phyloP scores from a whole-genome alignment of 164 flowering plant species.

The Berberis thunbergii region DNA sequence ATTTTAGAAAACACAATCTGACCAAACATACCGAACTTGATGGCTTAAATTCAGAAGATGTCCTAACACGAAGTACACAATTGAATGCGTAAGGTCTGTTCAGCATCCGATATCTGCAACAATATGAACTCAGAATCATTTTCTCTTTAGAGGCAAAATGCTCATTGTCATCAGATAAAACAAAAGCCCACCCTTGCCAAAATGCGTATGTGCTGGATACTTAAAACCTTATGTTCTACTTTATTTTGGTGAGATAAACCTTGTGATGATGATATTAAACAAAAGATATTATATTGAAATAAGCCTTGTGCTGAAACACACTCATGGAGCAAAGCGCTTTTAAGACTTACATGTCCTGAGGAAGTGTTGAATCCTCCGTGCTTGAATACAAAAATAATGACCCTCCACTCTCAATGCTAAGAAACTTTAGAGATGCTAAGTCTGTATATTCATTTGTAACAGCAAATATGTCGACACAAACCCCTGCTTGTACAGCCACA shows the following conservation, averaged over 20 bases:
- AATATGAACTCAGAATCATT: constrained; percentile 8
- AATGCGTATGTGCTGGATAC: background rate
- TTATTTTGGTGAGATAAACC: too few species aligned
- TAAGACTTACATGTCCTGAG: constrained; percentile 91
- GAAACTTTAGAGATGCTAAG: constrained; percentile 91
- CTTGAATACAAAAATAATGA: constrained; percentile 75
- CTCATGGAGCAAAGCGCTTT: too few species aligned
- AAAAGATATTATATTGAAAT: background rate
- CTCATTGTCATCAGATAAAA: background rate
- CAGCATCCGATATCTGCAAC: constrained; percentile 89
- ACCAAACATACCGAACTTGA: constrained; percentile 67
- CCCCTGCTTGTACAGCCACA: constrained; percentile 99
- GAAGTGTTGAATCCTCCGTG: constrained; percentile 97
- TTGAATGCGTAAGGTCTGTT: constrained; percentile 95
- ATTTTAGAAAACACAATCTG: background rate
- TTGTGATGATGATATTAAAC: too few species aligned
- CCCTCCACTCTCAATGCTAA: constrained; percentile 98
- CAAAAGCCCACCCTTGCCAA: background rate
- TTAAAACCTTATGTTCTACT: too few species aligned
- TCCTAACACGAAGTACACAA: constrained; percentile 81
- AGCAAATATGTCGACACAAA: constrained; percentile 96
- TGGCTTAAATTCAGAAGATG: constrained; percentile 80
- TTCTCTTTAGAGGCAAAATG: background rate
- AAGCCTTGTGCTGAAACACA: background rate
- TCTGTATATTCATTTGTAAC: constrained; percentile 98